Evolutionary conservation across 2,329 filamentous ascomycete genomes (phyloP).

Genomic region (Xylariaceae sp.): DNA sequence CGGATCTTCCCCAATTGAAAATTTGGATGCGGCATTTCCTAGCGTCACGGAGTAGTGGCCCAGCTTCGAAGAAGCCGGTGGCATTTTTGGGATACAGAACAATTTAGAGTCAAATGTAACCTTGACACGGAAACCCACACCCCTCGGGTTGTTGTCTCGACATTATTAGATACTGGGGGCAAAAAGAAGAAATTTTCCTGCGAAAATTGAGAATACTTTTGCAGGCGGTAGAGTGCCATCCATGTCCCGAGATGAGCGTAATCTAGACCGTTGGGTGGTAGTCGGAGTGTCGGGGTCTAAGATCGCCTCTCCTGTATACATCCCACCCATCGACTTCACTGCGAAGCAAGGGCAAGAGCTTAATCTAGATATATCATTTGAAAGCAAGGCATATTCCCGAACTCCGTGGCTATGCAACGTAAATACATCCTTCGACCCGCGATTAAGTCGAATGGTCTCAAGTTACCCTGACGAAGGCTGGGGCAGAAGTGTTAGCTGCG

Average conservation of each 20-base stretch:
- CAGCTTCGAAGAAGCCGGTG: neutral
- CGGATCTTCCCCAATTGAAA: neutral
- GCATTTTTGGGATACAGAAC: constrained; percentile 14
- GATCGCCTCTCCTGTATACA: neutral
- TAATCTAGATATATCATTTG: neutral
- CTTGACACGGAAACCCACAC: constrained; percentile 25
- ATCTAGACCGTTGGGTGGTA: neutral
- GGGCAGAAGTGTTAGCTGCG: neutral
- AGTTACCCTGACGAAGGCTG: constrained; percentile 28
- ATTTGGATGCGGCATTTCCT: neutral
- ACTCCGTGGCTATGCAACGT: constrained; percentile 34
- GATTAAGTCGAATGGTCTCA: constrained; percentile 9
- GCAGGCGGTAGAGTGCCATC: constrained; percentile 16
- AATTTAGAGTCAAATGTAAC: constrained; percentile 24
- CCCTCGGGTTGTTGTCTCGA: constrained; percentile 21
- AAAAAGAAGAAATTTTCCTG: constrained; percentile 15
- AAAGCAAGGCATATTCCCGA: constrained; percentile 16
- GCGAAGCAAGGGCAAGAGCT: neutral
- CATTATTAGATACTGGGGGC: constrained; percentile 14
- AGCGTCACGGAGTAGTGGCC: constrained; percentile 3
- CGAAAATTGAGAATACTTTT: constrained; percentile 14
- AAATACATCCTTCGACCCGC: constrained; percentile 4
- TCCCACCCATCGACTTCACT: neutral
- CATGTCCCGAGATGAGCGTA: constrained; percentile 14
- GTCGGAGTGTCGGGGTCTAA: neutral